These are phyloP conservation scores for Ceratocystis eucalypticola DNA, from an alignment of 2,329 filamentous ascomycete species.

Conservation along the genomic window DNA sequence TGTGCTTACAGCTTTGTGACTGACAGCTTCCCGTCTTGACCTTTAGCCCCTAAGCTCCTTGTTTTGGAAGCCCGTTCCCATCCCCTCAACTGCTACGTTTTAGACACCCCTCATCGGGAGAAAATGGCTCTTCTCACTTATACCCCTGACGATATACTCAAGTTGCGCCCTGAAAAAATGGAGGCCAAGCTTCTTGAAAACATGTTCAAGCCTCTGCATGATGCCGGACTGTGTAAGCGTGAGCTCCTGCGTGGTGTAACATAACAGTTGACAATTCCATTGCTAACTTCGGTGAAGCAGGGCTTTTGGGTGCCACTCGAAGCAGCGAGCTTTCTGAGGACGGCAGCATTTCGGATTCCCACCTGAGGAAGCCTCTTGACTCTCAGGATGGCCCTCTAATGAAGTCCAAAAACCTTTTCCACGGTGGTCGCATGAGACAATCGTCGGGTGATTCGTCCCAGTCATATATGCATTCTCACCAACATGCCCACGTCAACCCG, in stretches of 20 bases:
- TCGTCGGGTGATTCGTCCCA: slow-evolving; percentile 14
- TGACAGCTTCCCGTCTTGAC: background rate
- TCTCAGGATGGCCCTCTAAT: slow-evolving; percentile 4
- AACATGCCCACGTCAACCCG: slow-evolving; percentile 14
- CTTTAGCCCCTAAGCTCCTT: background rate
- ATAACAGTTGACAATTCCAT: background rate
- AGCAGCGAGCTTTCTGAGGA: slow-evolving; percentile 1
- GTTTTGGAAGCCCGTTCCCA: background rate
- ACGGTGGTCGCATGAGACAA: slow-evolving; percentile 11
- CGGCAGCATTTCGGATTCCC: background rate
- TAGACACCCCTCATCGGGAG: background rate
- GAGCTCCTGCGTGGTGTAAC: background rate
- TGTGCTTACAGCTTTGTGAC: background rate
- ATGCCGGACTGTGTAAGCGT: slow-evolving; percentile 18
- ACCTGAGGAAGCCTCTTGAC: background rate
- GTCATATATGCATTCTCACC: slow-evolving; percentile 3
- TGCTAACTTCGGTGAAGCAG: slow-evolving; percentile 12
- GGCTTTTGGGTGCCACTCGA: slow-evolving; percentile 6
- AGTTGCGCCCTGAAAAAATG: slow-evolving; percentile 14
- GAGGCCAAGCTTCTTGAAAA: slow-evolving; percentile 14
- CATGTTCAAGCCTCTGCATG: slow-evolving; percentile 18
- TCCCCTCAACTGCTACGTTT: background rate
- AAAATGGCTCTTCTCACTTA: slow-evolving; percentile 17
- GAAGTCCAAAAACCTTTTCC: slow-evolving; percentile 15
- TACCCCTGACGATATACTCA: slow-evolving; percentile 18